A percentile compares a stretch with the other conserved stretches of the same genome.
These are phyloP conservation scores for Letharia lupina DNA, from an alignment of 495 filamentous ascomycete species.

Conservation along the genomic window DNA sequence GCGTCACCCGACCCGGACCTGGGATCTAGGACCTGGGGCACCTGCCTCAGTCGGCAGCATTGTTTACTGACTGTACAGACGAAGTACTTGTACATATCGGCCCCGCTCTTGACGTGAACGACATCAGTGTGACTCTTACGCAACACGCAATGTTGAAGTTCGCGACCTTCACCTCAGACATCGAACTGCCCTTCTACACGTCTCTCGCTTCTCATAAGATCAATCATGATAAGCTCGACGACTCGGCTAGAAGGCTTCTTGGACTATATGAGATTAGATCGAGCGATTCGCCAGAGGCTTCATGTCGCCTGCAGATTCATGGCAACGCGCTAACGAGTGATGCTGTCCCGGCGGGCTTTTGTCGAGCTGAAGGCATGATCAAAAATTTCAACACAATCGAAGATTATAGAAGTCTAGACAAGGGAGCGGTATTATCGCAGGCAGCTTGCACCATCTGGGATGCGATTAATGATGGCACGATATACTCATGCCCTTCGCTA, in stretches of 20 bases:
- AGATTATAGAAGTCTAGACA: slow-evolving; percentile 74
- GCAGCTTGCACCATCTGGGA: slow-evolving; percentile 86
- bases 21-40: neutral
- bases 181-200: slow-evolving; percentile 90
- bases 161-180: slow-evolving; percentile 82
- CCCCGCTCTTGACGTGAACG: neutral
- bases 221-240: slow-evolving; percentile 91
- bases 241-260: slow-evolving; percentile 76
- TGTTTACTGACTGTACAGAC: neutral
- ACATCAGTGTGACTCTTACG: neutral
- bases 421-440: slow-evolving; percentile 59
- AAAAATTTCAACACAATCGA: slow-evolving; percentile 96
- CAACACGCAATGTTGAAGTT: slow-evolving; percentile 45
- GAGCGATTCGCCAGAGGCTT: slow-evolving; percentile 56
- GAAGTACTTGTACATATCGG: neutral
- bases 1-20: no score
- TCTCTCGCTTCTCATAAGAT: slow-evolving; percentile 83
- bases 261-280: slow-evolving; percentile 81
- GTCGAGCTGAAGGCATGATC: slow-evolving; percentile 84
- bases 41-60: no score
- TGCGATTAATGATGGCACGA: slow-evolving; percentile 89
- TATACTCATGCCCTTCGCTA: slow-evolving; percentile 86
- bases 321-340: slow-evolving; percentile 74
- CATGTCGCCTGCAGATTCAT: slow-evolving; percentile 78
- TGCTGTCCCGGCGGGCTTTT: slow-evolving; percentile 64